A percentile compares a stretch with the other conserved stretches of the same genome.
Evolutionary conservation across 305 asterid species (phyloP).

Genomic region (Fraxinus dipetala): DNA sequence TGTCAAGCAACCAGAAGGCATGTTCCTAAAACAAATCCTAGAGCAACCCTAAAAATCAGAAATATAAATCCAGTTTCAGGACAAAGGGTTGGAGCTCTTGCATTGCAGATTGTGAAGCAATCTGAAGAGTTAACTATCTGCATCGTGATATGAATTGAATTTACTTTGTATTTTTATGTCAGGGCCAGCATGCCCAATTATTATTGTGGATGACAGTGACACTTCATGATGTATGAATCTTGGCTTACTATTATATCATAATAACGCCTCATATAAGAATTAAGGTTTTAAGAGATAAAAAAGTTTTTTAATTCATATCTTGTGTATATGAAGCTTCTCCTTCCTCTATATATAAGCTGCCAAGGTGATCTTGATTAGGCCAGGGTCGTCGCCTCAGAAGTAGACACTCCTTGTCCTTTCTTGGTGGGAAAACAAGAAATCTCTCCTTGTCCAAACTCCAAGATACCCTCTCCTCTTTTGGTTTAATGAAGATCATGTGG

Average conservation of each 20-base stretch:
- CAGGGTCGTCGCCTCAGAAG: background rate
- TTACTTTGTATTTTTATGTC: background rate
- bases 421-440: background rate
- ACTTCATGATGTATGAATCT: background rate
- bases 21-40: background rate
- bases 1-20: background rate
- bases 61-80: background rate
- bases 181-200: background rate
- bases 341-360: background rate
- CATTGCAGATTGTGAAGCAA: constrained; percentile 9
- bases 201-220: background rate
- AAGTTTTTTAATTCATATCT: background rate
- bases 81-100: background rate
- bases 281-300: background rate
- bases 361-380: background rate
- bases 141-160: background rate
- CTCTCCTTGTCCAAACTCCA: background rate
- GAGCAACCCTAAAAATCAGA: constrained; percentile 3
- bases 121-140: background rate
- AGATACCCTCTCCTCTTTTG: background rate
- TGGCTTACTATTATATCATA: background rate
- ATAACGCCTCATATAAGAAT: background rate
- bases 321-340: background rate
- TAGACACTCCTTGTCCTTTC: background rate
- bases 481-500: background rate